Evolutionary conservation across 331 rosid genomes (phyloP).

Genomic region (Telfairia occidentalis): DNA sequence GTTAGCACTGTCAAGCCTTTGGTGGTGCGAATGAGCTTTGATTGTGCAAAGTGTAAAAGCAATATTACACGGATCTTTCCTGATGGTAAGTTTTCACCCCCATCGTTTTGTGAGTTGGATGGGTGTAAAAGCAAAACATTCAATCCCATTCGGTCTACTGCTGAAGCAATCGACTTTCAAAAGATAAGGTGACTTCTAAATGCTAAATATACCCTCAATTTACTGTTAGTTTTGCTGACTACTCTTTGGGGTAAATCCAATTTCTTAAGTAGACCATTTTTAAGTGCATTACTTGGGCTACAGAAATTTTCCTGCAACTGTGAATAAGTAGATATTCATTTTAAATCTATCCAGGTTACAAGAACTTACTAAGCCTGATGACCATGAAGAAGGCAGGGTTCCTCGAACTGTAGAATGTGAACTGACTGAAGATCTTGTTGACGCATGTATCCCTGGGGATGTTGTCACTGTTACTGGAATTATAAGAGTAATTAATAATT

Average conservation of each 20-base stretch:
- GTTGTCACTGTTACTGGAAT: constrained; percentile 92
- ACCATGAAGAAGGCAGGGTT: constrained; percentile 95
- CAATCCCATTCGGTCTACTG: constrained; percentile 62
- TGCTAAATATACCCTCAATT: neutral
- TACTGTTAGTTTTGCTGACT: neutral
- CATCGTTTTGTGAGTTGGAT: constrained; percentile 50
- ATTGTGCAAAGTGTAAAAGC: constrained; percentile 72
- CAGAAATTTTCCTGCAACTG: neutral
- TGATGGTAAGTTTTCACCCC: constrained; percentile 84
- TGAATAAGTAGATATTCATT: neutral
- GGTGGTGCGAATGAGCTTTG: constrained; percentile 66
- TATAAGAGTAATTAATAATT: constrained; percentile 73
- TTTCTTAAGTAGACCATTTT: neutral
- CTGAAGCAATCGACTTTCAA: constrained; percentile 74
- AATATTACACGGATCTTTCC: constrained; percentile 49
- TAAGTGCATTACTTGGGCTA: neutral
- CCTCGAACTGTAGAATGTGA: constrained; percentile 98
- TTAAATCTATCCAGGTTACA: constrained; percentile 40
- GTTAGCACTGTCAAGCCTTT: constrained; percentile 77
- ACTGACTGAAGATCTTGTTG: constrained; percentile 81
- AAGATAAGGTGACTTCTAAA: constrained; percentile 54
- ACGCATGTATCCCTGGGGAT: constrained; percentile 92
- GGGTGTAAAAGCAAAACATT: constrained; percentile 90
- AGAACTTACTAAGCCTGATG: constrained; percentile 70
- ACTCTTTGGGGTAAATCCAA: neutral